Evolutionary conservation across 2,329 filamentous ascomycete species (phyloP), one percentile per base, ranked within the genome.

Genomic region (Gnomoniopsis sp.): DNA sequence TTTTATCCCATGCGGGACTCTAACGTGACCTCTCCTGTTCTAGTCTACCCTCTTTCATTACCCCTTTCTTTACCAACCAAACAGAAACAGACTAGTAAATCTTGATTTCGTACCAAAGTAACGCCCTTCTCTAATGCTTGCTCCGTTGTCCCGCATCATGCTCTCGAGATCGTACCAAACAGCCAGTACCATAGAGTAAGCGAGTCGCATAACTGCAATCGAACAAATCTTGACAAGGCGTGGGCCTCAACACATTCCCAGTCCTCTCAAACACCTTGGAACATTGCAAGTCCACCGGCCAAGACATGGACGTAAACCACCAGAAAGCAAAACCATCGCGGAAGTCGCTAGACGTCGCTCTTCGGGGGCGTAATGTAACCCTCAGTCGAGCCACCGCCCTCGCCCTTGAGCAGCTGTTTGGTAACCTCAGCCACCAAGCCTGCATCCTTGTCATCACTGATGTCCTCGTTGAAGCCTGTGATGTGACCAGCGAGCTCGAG

Each of bases 401-500:
- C 48, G 26, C 52, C 48, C 22, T 58, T 26, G 34, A 60, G 47
- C 19, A 62, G 49, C 14, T 52, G 50, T 38, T 58, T 53, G 4
- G 57, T 54, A n/a, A 62, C 61, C 48, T 55, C 48, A 1, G 55
- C 52, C 23, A 53, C 33, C 38, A 58, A 15, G 1, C 48, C 46
- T 50, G 52, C 59, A 14, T 54, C 55, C 19, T 53, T 49, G 19
- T 36, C 57, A 11, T 47, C 54, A n/a, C 55, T 57, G 30, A 62
- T 61, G 21, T 62, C 49, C 55, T 62, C 61, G 8, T 51, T 48
- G 21, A 61, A 44, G 21, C 78, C 78, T 7, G 79, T 82, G 51
- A 83, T 80, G 68, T 80, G 79, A 68, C 80, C 77, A 1, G 97
- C 95, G 26, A 99, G 84, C 68, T 91, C 90, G 58, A 99, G 81